phyloP scores from a whole-genome alignment of 371 early-diverging fungal species.

The Rhizopus delemar region DNA sequence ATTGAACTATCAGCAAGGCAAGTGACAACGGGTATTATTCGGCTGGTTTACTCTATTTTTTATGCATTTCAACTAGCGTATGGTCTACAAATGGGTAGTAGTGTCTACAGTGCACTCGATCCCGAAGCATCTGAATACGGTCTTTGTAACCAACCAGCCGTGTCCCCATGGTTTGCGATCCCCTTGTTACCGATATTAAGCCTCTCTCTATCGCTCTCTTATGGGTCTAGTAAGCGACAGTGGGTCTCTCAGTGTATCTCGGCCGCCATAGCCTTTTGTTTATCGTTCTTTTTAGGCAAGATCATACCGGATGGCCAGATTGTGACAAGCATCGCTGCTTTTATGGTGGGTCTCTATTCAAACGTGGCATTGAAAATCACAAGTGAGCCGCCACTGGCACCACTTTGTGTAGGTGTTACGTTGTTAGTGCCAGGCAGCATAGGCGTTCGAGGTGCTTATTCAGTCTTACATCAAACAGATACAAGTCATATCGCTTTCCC shows the following conservation, averaged over 20 bases:
- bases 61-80: constrained; percentile 77
- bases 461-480: constrained; percentile 38
- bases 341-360: constrained; percentile 44
- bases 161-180: constrained; percentile 44
- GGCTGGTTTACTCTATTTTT: constrained; percentile 75
- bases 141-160: constrained; percentile 21
- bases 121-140: constrained; percentile 29
- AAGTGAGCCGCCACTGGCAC: constrained; percentile 39
- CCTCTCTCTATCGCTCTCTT: constrained; percentile 40
- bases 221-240: constrained; percentile 42
- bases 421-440: constrained; percentile 50
- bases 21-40: constrained; percentile 79
- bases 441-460: constrained; percentile 49
- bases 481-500: constrained; percentile 31
- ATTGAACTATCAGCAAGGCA: constrained; percentile 65
- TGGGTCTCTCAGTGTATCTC: constrained; percentile 39
- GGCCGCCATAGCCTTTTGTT: constrained; percentile 33
- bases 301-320: constrained; percentile 39
- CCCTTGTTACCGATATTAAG: constrained; percentile 38
- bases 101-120: constrained; percentile 37
- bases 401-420: constrained; percentile 46
- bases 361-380: constrained; percentile 41
- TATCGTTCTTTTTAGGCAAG: constrained; percentile 38
- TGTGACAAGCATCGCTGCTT: constrained; percentile 43
- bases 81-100: constrained; percentile 73